Evolutionary conservation across 139 green algal species (phyloP).

Genomic region (Chlamydomonas sphaeroides): DNA sequence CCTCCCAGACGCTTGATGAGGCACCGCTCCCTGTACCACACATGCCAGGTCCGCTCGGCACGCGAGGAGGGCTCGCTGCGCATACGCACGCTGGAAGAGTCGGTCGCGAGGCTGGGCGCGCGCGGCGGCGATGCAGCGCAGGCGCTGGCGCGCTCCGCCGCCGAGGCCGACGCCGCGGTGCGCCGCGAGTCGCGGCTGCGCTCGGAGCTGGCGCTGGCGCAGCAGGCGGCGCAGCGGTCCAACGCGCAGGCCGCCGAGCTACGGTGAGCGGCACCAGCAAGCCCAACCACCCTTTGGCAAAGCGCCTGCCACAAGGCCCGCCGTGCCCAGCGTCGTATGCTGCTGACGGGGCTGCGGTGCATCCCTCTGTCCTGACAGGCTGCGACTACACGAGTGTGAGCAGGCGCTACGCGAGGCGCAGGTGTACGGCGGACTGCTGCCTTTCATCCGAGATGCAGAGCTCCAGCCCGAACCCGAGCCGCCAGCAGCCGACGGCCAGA

Average conservation of each 20-base stretch:
- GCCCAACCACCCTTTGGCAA: too few species aligned
- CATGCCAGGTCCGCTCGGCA: constrained; percentile 45
- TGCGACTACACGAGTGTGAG: constrained; percentile 26
- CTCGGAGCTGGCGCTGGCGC: constrained; percentile 30
- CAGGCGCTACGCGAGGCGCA: constrained; percentile 22
- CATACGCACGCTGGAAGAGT: constrained; percentile 59
- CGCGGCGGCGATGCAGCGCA: constrained; percentile 23
- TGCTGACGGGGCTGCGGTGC: too few species aligned
- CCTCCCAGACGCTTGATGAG: too few species aligned
- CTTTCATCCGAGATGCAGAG: too few species aligned
- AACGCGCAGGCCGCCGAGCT: constrained; percentile 52
- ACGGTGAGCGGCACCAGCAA: constrained; percentile 24
- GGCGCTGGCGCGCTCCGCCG: constrained; percentile 18
- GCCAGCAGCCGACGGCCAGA: too few species aligned
- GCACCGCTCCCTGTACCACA: too few species aligned
- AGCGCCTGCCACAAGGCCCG: too few species aligned
- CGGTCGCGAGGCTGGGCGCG: constrained; percentile 42
- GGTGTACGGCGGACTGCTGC: constrained; percentile 21
- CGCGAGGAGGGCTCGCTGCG: constrained; percentile 53
- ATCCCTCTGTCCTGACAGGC: too few species aligned
- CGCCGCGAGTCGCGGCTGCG: constrained; percentile 33
- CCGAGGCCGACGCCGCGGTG: constrained; percentile 33
- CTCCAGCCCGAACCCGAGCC: too few species aligned
- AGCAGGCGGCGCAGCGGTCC: constrained; percentile 43
- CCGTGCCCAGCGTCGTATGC: too few species aligned